Conservation (phyloP, 805 yeast genomes). For the Candida ficus region DNA sequence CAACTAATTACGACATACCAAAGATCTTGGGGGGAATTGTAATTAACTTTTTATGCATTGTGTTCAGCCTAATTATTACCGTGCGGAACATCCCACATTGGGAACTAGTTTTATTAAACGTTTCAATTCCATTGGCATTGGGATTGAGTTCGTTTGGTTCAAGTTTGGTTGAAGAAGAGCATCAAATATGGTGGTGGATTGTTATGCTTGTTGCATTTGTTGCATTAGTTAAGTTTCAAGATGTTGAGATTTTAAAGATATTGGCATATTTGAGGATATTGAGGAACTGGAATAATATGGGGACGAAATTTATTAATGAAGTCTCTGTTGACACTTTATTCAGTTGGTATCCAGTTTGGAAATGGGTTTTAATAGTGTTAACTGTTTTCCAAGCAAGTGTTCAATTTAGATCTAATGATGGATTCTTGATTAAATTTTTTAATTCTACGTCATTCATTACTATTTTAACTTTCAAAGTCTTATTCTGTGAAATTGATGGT, state of each 20-base stretch:
- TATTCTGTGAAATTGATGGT: constrained; percentile 10
- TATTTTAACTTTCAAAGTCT: constrained; percentile 1
- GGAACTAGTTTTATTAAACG: not conserved
- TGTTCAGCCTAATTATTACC: constrained; percentile 6
- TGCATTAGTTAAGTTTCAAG: not conserved
- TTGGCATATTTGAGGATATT: constrained; percentile 42
- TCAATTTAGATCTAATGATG: constrained; percentile 3
- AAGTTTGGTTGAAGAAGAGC: constrained; percentile 92
- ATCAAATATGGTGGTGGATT: constrained; percentile 92
- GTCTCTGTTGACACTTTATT: constrained; percentile 2
- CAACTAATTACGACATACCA: constrained; percentile 67
- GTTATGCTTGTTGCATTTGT: constrained; percentile 9
- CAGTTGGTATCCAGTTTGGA: constrained; percentile 17
- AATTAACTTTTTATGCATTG: constrained; percentile 18
- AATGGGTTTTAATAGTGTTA: constrained; percentile 42
- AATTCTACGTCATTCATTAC: not conserved
- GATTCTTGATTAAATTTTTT: not conserved
- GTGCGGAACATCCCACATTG: not conserved
- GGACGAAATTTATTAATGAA: constrained; percentile 62
- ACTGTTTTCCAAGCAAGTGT: constrained; percentile 1
- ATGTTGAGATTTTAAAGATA: constrained; percentile 1
- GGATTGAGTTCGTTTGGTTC: constrained; percentile 71
- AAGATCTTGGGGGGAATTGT: constrained; percentile 35
- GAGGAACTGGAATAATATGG: constrained; percentile 85
- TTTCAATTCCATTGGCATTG: constrained; percentile 28